phyloP scores from a whole-genome alignment of 2,329 filamentous ascomycete species.

The Pseudogymnoascus sp. region DNA sequence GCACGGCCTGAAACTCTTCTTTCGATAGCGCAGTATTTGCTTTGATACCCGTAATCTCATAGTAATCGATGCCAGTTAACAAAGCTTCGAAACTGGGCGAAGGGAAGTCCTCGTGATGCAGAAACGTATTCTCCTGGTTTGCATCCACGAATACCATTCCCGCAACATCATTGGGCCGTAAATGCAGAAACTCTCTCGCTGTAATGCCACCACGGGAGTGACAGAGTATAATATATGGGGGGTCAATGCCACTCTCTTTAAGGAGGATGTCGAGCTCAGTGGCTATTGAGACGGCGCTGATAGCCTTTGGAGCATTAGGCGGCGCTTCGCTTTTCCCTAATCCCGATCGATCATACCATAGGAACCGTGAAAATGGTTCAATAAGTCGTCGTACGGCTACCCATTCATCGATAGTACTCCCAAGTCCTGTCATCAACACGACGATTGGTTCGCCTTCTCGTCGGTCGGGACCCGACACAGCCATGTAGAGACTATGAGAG shows the following conservation, averaged over 20 bases:
- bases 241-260: constrained; percentile 3
- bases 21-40: constrained; percentile 8
- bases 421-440: constrained; percentile 22
- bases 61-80: constrained; percentile 6
- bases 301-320: neutral
- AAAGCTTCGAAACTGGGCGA: constrained; percentile 5
- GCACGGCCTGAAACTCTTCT: constrained; percentile 11
- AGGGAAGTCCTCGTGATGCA: constrained; percentile 6
- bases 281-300: constrained; percentile 13
- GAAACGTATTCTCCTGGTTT: constrained; percentile 13
- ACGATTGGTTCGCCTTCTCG: constrained; percentile 19
- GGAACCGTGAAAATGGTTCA: constrained; percentile 18
- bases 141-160: constrained; percentile 19
- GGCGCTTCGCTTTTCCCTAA: constrained; percentile 19
- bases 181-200: constrained; percentile 15
- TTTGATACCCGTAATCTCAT: neutral
- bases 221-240: constrained; percentile 15
- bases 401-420: constrained; percentile 22
- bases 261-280: constrained; percentile 15
- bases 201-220: constrained; percentile 18
- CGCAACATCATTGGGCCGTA: constrained; percentile 14
- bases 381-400: constrained; percentile 19
- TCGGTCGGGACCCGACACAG: constrained; percentile 20
- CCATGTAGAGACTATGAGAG: constrained; percentile 19
- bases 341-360: constrained; percentile 24